phyloP scores from a whole-genome alignment of 2,329 filamentous ascomycete genomes.

The Alternaria sp. region DNA sequence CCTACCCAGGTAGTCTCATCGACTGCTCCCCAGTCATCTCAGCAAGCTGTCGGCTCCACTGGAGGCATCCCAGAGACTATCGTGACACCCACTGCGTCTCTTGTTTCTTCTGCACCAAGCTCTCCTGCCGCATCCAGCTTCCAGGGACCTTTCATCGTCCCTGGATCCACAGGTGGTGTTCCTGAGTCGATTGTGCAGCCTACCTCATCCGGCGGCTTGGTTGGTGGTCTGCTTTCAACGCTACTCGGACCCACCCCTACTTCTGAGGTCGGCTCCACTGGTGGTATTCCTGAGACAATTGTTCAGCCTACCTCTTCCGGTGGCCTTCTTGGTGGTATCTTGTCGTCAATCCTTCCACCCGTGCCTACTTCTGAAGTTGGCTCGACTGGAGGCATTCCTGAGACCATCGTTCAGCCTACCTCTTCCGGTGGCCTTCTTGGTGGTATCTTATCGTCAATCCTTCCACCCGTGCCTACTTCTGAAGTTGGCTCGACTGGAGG shows the following conservation, averaged over 20 bases:
- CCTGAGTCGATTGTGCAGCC: conserved; percentile 18
- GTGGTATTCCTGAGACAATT: conserved; percentile 27
- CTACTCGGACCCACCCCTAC: conserved; percentile 18
- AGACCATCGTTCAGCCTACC: conserved; percentile 21
- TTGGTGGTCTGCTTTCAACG: conserved; percentile 21
- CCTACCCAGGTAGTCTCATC: conserved; percentile 18
- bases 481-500: conserved; percentile 22
- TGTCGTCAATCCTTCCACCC: conserved; percentile 16
- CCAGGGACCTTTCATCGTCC: conserved; percentile 31
- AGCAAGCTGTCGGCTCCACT: conserved; percentile 17
- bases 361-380: conserved; percentile 20
- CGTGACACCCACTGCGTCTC: conserved; percentile 20
- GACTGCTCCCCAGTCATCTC: conserved; percentile 11
- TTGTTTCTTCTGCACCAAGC: conserved; percentile 11
- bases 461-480: conserved; percentile 19
- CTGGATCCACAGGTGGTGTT: conserved; percentile 27
- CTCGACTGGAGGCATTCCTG: conserved; percentile 22
- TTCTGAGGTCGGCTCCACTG: conserved; percentile 27
- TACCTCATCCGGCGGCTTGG: conserved; percentile 15
- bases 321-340: conserved; percentile 2
- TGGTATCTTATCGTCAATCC: conserved; percentile 8
- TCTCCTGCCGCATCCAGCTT: conserved; percentile 24
- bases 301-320: conserved; percentile 18
- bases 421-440: conserved; percentile 8
- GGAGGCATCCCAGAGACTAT: conserved; percentile 25